Percentiles rank a stretch among this genome's conserved stretches.
These are phyloP conservation scores for Mucor indicus DNA, from an alignment of 371 early-diverging fungal genomes.

Conservation along the genomic window DNA sequence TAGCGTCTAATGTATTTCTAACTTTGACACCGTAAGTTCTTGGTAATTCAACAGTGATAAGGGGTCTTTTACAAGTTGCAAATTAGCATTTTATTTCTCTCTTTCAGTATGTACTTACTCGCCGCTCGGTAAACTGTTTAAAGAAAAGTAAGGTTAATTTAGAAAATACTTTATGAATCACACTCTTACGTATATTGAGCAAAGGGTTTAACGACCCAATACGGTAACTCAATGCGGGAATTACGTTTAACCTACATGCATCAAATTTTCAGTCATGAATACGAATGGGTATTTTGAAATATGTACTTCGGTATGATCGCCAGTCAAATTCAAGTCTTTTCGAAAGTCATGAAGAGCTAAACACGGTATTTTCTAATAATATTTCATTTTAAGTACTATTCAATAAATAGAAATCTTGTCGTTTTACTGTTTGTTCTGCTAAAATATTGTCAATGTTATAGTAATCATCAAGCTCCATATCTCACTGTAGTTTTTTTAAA, in stretches of 20 bases:
- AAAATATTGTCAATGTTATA: slow-evolving; percentile 48
- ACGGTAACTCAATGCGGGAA: slow-evolving; percentile 40
- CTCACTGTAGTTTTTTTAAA: not conserved
- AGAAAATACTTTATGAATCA: not conserved
- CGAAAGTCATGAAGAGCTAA: slow-evolving; percentile 30
- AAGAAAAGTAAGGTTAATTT: not conserved
- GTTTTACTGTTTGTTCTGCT: slow-evolving; percentile 41
- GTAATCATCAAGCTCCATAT: slow-evolving; percentile 47
- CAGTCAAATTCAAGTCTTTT: slow-evolving; percentile 31
- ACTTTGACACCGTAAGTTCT: slow-evolving; percentile 35
- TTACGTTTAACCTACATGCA: slow-evolving; percentile 12
- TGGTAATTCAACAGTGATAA: slow-evolving; percentile 37
- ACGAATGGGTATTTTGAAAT: not conserved
- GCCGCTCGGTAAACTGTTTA: slow-evolving; percentile 2
- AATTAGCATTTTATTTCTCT: not conserved
- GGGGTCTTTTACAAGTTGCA: slow-evolving; percentile 5
- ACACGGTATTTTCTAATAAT: slow-evolving; percentile 42
- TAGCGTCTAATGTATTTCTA: slow-evolving; percentile 41
- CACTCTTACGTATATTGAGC: slow-evolving; percentile 34
- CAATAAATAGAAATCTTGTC: not conserved
- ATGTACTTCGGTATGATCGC: slow-evolving; percentile 34
- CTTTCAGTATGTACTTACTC: not conserved
- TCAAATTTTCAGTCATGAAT: not conserved
- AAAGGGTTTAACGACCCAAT: slow-evolving; percentile 44
- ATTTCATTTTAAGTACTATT: too few species aligned